These are phyloP conservation scores for Ophiocordyceps unilateralis DNA, from an alignment of 2,329 filamentous ascomycete species.

Conservation along the genomic window DNA sequence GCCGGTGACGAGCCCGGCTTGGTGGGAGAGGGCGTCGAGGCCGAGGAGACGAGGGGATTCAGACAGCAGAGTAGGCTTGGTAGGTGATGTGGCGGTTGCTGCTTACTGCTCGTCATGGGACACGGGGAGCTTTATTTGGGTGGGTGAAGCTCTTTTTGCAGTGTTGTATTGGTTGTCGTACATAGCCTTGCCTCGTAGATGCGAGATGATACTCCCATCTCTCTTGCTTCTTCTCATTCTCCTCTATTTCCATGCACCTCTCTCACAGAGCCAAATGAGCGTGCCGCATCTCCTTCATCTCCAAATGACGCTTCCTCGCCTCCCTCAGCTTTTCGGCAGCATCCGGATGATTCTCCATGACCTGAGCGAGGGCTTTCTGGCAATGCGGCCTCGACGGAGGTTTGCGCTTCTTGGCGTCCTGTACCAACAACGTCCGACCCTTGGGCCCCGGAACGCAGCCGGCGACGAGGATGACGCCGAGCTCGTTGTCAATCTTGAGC, in stretches of 20 bases:
- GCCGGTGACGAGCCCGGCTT: neutral
- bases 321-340: slow-evolving; percentile 26
- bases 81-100: neutral
- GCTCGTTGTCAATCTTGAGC: slow-evolving; percentile 69
- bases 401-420: slow-evolving; percentile 79
- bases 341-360: slow-evolving; percentile 29
- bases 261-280: slow-evolving; percentile 2
- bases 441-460: slow-evolving; percentile 80
- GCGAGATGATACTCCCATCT: too few relatives aligned
- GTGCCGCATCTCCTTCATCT: slow-evolving; percentile 33
- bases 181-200: too few relatives aligned
- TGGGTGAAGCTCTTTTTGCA: too few relatives aligned
- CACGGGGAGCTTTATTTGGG: too few relatives aligned
- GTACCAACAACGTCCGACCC: slow-evolving; percentile 65
- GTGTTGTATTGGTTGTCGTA: too few relatives aligned
- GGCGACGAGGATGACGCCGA: slow-evolving; percentile 77
- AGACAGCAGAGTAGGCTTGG: neutral
- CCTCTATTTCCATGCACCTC: neutral
- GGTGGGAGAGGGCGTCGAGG: neutral
- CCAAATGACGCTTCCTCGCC: slow-evolving; percentile 32
- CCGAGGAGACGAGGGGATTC: neutral
- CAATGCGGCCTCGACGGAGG: slow-evolving; percentile 32
- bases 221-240: neutral
- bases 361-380: slow-evolving; percentile 23
- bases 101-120: too few relatives aligned